These are phyloP conservation scores for Pythium folliculosum DNA, from an alignment of 352 stramenopile genomes.

Conservation along the genomic window DNA sequence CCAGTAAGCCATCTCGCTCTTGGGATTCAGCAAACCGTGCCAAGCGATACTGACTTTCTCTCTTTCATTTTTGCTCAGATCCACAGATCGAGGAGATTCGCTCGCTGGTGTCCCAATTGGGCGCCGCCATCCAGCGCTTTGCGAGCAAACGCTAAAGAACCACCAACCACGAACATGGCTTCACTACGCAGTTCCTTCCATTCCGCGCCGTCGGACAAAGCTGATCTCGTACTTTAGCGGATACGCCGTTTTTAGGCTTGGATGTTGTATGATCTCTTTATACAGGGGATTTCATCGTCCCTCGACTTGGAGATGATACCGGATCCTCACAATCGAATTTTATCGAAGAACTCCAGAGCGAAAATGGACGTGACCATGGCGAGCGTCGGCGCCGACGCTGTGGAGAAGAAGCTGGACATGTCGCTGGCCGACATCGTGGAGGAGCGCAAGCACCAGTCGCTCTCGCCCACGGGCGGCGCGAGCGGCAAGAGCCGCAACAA, in stretches of 20 bases:
- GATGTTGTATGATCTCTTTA: slow-evolving; percentile 20
- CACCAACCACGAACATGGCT: no score
- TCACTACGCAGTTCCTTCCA: background rate
- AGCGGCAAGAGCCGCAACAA: slow-evolving; percentile 56
- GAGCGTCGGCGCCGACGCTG: slow-evolving; percentile 32
- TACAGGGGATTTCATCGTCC: slow-evolving; percentile 11
- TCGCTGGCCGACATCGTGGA: slow-evolving; percentile 65
- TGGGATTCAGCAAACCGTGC: no score
- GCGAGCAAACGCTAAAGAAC: no score
- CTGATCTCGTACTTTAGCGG: slow-evolving; percentile 8
- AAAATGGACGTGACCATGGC: slow-evolving; percentile 5
- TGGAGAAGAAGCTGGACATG: slow-evolving; percentile 78
- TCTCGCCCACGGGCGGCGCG: background rate
- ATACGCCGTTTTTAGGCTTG: background rate
- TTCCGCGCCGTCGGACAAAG: slow-evolving; percentile 20
- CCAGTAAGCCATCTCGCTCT: background rate
- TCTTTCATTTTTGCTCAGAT: no score
- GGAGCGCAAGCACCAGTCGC: slow-evolving; percentile 41
- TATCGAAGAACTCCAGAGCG: slow-evolving; percentile 1
- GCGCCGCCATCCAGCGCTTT: no score
- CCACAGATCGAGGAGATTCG: no score
- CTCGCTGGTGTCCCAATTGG: no score
- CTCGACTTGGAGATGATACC: background rate
- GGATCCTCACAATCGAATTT: slow-evolving; percentile 11
- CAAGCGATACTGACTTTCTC: no score